phyloP scores from a whole-genome alignment of 1,284 basidiomycete genomes.

The Austroboletus niveus region DNA sequence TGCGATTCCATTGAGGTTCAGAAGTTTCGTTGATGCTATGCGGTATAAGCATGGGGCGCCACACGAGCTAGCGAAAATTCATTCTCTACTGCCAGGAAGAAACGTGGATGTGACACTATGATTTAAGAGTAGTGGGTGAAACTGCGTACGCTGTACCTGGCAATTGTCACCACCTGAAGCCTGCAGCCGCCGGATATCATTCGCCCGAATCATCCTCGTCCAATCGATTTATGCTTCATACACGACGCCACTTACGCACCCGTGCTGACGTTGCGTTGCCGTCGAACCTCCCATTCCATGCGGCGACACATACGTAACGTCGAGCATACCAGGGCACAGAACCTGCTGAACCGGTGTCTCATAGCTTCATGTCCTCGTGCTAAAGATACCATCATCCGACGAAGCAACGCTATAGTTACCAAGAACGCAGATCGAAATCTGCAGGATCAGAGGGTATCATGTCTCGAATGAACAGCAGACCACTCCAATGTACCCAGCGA shows the following conservation, averaged over 20 bases:
- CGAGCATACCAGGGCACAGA: slow-evolving; percentile 1
- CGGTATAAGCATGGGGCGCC: too few relatives aligned
- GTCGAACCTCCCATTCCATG: neutral
- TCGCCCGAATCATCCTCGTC: neutral
- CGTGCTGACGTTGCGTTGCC: neutral
- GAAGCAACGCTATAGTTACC: slow-evolving; percentile 1
- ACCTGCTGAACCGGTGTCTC: slow-evolving; percentile 2
- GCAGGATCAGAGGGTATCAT: slow-evolving; percentile 15
- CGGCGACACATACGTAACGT: neutral
- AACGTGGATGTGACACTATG: too few relatives aligned
- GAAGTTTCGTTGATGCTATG: too few relatives aligned
- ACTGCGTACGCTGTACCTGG: too few relatives aligned
- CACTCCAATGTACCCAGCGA: slow-evolving; percentile 2
- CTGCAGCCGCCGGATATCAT: neutral
- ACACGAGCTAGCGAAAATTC: too few relatives aligned
- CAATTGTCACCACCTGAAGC: too few relatives aligned
- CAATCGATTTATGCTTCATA: neutral
- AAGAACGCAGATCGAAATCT: slow-evolving; percentile 19
- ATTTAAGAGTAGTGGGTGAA: too few relatives aligned
- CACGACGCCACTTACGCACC: slow-evolving; percentile 16
- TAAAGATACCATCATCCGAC: neutral
- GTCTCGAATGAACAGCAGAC: slow-evolving; percentile 17
- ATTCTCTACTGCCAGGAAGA: too few relatives aligned
- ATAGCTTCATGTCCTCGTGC: slow-evolving; percentile 2
- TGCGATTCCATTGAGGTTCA: too few relatives aligned